A percentile compares a stretch with the other conserved stretches of the same genome.
Conservation (phyloP, 2,329 filamentous ascomycete species). For the Fusarium verticillioides region DNA sequence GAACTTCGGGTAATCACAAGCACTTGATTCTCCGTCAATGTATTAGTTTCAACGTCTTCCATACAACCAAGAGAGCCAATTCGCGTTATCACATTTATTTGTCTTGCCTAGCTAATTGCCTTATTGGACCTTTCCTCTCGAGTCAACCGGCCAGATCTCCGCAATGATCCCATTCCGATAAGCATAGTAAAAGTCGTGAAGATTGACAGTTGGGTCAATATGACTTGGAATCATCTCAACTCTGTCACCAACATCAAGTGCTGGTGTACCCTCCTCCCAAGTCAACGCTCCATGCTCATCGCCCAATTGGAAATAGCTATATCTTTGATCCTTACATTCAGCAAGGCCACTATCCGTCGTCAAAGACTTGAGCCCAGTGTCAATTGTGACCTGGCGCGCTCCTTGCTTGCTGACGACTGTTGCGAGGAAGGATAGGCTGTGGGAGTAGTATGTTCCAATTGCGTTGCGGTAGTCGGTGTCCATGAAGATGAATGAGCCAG, state of each 20-base stretch:
- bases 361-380: slow-evolving; percentile 28
- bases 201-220: slow-evolving; percentile 35
- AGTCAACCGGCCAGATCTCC: slow-evolving; percentile 35
- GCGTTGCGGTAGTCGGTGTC: slow-evolving; percentile 66
- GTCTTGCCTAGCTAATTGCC: background rate
- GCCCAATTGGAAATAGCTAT: slow-evolving; percentile 3
- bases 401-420: slow-evolving; percentile 32
- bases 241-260: slow-evolving; percentile 18
- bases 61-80: too few species aligned
- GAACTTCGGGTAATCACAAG: background rate
- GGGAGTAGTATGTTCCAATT: slow-evolving; percentile 59
- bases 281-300: slow-evolving; percentile 32
- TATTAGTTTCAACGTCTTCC: background rate
- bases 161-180: slow-evolving; percentile 14
- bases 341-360: slow-evolving; percentile 31
- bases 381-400: slow-evolving; percentile 30
- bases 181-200: slow-evolving; percentile 36
- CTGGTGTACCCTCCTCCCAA: slow-evolving; percentile 17
- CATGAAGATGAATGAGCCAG: slow-evolving; percentile 67
- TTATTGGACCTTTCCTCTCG: slow-evolving; percentile 31
- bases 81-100: background rate
- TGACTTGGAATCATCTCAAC: slow-evolving; percentile 38
- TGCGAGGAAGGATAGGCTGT: slow-evolving; percentile 49
- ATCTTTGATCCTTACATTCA: slow-evolving; percentile 32
- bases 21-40: accelerated